phyloP scores from a whole-genome alignment of 2,329 filamentous ascomycete genomes.

The Xylaria multiplex region DNA sequence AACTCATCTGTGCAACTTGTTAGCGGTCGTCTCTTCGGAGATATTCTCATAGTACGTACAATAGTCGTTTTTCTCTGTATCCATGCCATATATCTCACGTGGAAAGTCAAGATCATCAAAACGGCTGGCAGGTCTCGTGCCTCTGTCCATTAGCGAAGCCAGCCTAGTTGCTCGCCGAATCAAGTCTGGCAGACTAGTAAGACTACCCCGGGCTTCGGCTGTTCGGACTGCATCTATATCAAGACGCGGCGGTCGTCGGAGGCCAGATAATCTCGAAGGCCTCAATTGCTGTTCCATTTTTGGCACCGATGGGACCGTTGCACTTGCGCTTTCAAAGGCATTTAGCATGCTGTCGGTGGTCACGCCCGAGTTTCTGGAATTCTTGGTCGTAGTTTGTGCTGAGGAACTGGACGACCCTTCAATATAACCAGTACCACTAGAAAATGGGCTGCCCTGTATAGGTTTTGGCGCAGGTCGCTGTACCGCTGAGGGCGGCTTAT shows the following conservation, averaged over 20 bases:
- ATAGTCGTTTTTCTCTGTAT: constrained; percentile 54
- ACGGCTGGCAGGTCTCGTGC: constrained; percentile 71
- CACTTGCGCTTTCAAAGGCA: constrained; percentile 61
- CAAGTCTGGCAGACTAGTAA: constrained; percentile 91
- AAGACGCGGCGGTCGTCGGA: constrained; percentile 75
- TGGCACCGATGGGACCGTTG: constrained; percentile 53
- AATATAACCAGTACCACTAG: constrained; percentile 58
- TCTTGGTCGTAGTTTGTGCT: constrained; percentile 49
- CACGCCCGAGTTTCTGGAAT: constrained; percentile 45
- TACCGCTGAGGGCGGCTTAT: constrained; percentile 44
- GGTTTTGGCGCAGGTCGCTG: constrained; percentile 53
- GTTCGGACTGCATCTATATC: constrained; percentile 84
- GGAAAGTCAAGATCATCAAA: constrained; percentile 65
- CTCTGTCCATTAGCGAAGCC: constrained; percentile 87
- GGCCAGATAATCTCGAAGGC: constrained; percentile 61
- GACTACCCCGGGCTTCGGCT: constrained; percentile 84
- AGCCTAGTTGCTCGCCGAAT: constrained; percentile 88
- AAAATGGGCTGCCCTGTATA: constrained; percentile 53
- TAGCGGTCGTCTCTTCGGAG: constrained; percentile 16
- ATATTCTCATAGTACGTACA: constrained; percentile 47
- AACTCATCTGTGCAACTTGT: constrained; percentile 47
- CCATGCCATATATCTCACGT: constrained; percentile 54
- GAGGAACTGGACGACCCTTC: constrained; percentile 60
- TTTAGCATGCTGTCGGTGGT: constrained; percentile 61
- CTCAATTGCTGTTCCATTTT: constrained; percentile 46